Base-by-base conservation (phyloP, 768 basidiomycete genomes). In the Dioszegia hungarica region DNA sequence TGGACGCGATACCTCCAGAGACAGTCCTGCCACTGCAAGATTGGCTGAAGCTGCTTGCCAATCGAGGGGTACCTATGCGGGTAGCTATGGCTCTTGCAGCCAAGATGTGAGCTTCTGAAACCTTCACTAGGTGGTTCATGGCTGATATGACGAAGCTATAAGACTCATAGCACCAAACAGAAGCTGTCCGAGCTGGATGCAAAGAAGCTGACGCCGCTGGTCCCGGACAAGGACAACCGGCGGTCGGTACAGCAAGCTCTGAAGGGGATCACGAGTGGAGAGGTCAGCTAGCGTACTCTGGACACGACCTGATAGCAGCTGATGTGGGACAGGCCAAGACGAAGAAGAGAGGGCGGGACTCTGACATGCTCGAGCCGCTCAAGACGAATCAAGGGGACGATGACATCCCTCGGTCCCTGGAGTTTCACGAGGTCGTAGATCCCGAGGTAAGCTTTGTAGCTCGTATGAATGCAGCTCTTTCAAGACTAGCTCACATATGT, bases 41-140 rank as follows among this genome's bases (percentile, higher is more conserved):
- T 28, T 76, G 75, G 75, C 51, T 76, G 6, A 72, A 72, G 54
- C 46, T 69, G 24, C 60, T 73, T 12, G 56, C 67, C 6, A 50
- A 61, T 17, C 61, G 75, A 44, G 73, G 69, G 0, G 72, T 73
- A 5, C 67, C 74, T 34, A 76, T 74, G 75, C 38, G 75, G 28
- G 62, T 72, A 10, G 73, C 71, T 0, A 76, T 76, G 73, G 56
- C 50, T 9, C 41, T 76, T 24, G 75, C 75, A 2, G 67, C 64
- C 5, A 76, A 76, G 50, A 66, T 74, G 75, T 76, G 43, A 45
- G 71, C 8, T n/a, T 22, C 5, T 31, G 14, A 25, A 9, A 20
- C 17, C 41, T 12, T 45, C 24, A 27, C 19, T n/a, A n/a, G 11
- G 15, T n/a, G 37, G 15, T 5, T 19, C 11, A 33, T 33, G 25